Evolutionary conservation across 1,284 basidiomycete genomes (phyloP), one percentile per base, ranked within the genome.

Genomic region (Ustilago shanxiensis): DNA sequence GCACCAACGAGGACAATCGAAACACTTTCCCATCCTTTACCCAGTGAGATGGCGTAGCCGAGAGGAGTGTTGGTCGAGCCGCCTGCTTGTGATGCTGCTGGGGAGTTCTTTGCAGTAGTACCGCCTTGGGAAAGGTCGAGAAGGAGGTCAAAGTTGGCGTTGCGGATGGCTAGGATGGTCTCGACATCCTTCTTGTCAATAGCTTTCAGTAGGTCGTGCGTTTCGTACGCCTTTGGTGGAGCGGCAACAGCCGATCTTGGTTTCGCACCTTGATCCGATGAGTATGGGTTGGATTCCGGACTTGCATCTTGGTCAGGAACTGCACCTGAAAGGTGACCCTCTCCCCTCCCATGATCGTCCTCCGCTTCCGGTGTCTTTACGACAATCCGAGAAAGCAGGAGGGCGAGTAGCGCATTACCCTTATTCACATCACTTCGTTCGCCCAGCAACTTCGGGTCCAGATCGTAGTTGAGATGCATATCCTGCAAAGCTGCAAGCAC

Each of bases 171-270:
- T 24, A 85, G 65, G 31, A 85, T 77, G 20, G 81, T 81, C 54
- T 85, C 82, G 28, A 75, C 53, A 56, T 85, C 83, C 16, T 79
- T 72, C n/a, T 66, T 70, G 41, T 85, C 84, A 56, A 85, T 84
- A 13, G 84, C 84, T 41, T 80, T 79, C 20, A 83, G 78, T 9
- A 85, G 59, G 47, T 85, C 83, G 62, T 85, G 82, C 2, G 79
- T 69, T 49, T 82, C 84, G 53, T 69, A 85, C 8, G 45, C 50
- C 22, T 71, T 45, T 2, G 65, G 49, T 6, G 68, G 68, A 0
- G 61, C 33, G 5, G 33, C 31, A 3, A 56, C 60, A 1, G 53
- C 57, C 5, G 59, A 55, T 3, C 56, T 68, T 3, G 49, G 35
- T 35, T 57, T 67, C 1, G 41, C 11, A n/a, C 26, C 33, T 31